A percentile compares a stretch with the other conserved stretches of the same genome.
phyloP scores from a whole-genome alignment of 345 rosid species.

The Eucalyptus rudis region DNA sequence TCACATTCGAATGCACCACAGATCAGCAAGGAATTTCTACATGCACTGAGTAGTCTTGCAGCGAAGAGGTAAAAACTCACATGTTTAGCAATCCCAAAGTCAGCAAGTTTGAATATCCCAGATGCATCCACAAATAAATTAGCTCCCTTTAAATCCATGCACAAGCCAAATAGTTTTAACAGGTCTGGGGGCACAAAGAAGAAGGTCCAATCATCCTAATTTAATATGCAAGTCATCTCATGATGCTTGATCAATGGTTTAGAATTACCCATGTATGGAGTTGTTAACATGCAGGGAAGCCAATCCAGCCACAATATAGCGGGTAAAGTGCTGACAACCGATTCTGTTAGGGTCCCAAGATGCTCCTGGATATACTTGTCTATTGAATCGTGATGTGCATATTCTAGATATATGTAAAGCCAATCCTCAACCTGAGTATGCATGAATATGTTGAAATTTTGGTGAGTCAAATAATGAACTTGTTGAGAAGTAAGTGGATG shows the following conservation, averaged over 20 bases:
- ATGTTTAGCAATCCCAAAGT: too few relatives aligned
- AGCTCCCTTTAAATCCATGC: conserved; percentile 91
- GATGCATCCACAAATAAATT: conserved; percentile 46
- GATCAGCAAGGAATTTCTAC: too few relatives aligned
- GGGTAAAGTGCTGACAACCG: not conserved
- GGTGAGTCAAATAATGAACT: not conserved
- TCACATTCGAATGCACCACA: too few relatives aligned
- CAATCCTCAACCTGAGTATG: not conserved
- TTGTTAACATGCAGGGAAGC: not conserved
- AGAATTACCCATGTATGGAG: not conserved
- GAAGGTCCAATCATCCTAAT: not conserved
- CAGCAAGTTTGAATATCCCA: too few relatives aligned
- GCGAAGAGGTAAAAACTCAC: too few relatives aligned
- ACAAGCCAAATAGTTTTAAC: not conserved
- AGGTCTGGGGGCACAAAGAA: not conserved
- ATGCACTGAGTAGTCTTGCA: too few relatives aligned
- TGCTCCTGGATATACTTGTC: not conserved
- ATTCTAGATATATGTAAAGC: not conserved
- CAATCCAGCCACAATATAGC: not conserved
- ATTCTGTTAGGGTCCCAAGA: not conserved
- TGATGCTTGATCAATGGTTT: too few relatives aligned
- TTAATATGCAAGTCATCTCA: not conserved
- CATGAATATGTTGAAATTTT: not conserved
- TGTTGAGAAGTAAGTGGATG: too few relatives aligned
- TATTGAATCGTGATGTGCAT: too few relatives aligned